Base-by-base conservation (phyloP, 148 eudicot species). In the Diospyros lotus region DNA sequence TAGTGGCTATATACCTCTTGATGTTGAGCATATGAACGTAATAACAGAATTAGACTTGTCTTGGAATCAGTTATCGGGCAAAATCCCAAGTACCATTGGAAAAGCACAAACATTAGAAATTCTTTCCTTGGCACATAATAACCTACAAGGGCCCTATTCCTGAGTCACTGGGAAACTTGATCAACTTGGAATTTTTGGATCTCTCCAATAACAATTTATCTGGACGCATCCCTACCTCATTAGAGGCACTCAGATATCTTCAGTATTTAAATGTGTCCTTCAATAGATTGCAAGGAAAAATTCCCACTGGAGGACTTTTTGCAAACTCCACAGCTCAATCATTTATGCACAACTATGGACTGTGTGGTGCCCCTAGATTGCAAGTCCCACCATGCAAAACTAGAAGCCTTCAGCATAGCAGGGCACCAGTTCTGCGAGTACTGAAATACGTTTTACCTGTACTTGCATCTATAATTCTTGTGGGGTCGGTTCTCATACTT, bases 271-370 rank as follows among this genome's bases (percentile, higher is more conserved):
- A 73, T 40, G 69, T 80, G 66, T 80, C 83, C 48, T 66, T 76
- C 83, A 80, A 80, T 52, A 66, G 44, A 43, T 46, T 80, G 46
- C 66, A 76, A 58, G 83, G 83, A 43, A 18, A 72, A 68, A 76
- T 80, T 46, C 83, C 83, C 10, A 69, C 43, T 45, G 78, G 82
- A 9, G 82, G 82, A 43, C 4, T n/a, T n/a, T 80, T 76, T 66
- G 18, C 48, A 4, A 76, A 76, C 63, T 80, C 76, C 39, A 72
- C 79, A 6, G 65, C 80, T 53, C 73, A 67, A 51, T 80, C 83
- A 15, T 80, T 66, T 60, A 6, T 76, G 66, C 58, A 76, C 1
- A 80, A 80, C 56, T 12, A 72, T 48, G 80, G 64, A 14, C 44
- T 80, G 40, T 80, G 83, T 18, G 77, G 83, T 0, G 76, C 38